Base-by-base conservation (phyloP, 73 alveolate genomes). In the Stentor coeruleus region DNA sequence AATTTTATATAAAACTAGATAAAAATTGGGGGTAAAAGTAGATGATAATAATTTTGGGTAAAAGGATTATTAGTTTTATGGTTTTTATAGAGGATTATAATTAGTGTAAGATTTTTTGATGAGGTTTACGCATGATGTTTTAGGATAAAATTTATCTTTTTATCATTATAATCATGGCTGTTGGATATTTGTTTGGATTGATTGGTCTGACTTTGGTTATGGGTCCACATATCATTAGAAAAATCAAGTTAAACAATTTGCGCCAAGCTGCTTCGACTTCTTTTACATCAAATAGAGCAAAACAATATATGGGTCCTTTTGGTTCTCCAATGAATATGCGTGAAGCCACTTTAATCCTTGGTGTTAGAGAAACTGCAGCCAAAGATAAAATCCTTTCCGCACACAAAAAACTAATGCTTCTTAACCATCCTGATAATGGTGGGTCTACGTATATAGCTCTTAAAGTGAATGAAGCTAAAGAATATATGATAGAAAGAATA, bases 381-480 rank as follows among this genome's bases (percentile, higher is more conserved):
- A 82, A 41, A 81, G 86, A 91, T 59, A 80, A 91, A 76, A 89
- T 95, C 2, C 76, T 81, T 57, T 84, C 76, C 58, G 88, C 91
- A 0, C 96, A 93, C 88, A 92, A 91, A 77, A 93, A 87, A 84
- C 87, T 95, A 55, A 89, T 95, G 95, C 57, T 93, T 76, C 31
- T 86, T 35, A 95, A 95, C 84, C 99, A 95, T 85, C 99, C 98
- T 30, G 99, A 95, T 85, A 83, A 77, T 28, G 98, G 98, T 3
- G 99, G 99, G 38, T 86, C 96, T 14, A 90, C 97, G 6, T 95
- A 84, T 77, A 55, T 95, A 38, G 96, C 97, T 31, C 89, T 95
- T 11, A 95, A 95, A 85, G 88, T 95, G 28, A 95, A 95, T 81
- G 99, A 95, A 82, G 98, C 99, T 11, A 95, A 95, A 85, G 99